A percentile compares a stretch with the other conserved stretches of the same genome.
Evolutionary conservation across 2,329 filamentous ascomycete genomes (phyloP).

Genomic region (Grosmannia huntii): DNA sequence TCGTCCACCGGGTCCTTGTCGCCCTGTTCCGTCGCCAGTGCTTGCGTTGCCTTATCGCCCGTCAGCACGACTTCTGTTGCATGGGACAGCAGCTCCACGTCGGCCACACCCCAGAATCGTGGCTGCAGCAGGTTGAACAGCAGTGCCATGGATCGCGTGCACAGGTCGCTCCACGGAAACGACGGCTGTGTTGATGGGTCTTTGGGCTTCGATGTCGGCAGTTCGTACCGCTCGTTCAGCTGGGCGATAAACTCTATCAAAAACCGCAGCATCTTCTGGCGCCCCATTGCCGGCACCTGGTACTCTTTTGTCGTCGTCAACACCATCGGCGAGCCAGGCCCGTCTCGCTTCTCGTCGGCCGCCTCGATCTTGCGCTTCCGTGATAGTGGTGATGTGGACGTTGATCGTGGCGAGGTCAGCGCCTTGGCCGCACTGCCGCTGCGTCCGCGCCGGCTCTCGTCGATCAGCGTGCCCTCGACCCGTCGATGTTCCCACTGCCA

Average conservation of each 20-base stretch:
- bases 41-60: constrained; percentile 59
- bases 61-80: constrained; percentile 77
- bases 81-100: constrained; percentile 82
- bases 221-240: constrained; percentile 70
- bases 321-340: constrained; percentile 24
- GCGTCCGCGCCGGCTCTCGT: constrained; percentile 2
- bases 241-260: constrained; percentile 90
- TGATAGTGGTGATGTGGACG: constrained; percentile 57
- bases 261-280: constrained; percentile 82
- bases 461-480: constrained; percentile 43
- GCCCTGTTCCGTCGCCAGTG: constrained; percentile 42
- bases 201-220: constrained; percentile 56
- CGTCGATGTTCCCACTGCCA: constrained; percentile 87
- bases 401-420: constrained; percentile 17
- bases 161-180: constrained; percentile 58
- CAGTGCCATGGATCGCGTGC: constrained; percentile 71
- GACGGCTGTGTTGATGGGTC: constrained; percentile 33
- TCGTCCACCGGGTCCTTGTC: constrained; percentile 56
- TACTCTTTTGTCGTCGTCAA: constrained; percentile 44
- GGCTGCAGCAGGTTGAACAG: constrained; percentile 76
- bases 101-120: constrained; percentile 81
- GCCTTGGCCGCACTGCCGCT: neutral
- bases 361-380: constrained; percentile 45
- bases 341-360: constrained; percentile 24
- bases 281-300: constrained; percentile 50